These are phyloP conservation scores for Hypomyces perniciosus DNA, from an alignment of 2,329 filamentous ascomycete species.

Conservation along the genomic window DNA sequence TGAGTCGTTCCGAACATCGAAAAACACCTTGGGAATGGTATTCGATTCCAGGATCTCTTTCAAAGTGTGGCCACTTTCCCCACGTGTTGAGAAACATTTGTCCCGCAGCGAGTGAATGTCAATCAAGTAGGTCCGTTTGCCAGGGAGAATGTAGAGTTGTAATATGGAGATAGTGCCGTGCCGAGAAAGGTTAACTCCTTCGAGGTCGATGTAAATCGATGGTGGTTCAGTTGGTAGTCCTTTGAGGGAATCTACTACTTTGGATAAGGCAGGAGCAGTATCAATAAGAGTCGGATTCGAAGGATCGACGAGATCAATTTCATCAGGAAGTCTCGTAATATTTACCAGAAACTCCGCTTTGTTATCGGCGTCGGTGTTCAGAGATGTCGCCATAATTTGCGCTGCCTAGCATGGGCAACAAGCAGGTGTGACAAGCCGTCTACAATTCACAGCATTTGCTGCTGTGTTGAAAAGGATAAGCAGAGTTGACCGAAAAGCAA, in stretches of 20 bases:
- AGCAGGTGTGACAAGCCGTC: too few species aligned
- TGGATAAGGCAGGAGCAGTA: background rate
- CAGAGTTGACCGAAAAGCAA: too few species aligned
- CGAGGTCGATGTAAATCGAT: slow-evolving; percentile 43
- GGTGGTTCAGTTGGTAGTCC: slow-evolving; percentile 21
- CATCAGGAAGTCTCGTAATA: too few species aligned
- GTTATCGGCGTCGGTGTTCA: too few species aligned
- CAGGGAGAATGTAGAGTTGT: slow-evolving; percentile 29
- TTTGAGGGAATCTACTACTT: background rate
- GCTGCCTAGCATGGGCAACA: too few species aligned
- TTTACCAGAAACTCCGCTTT: too few species aligned
- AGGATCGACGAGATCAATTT: too few species aligned
- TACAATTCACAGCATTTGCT: too few species aligned
- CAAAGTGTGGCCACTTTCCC: slow-evolving; percentile 14
- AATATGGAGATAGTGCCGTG: slow-evolving; percentile 41
- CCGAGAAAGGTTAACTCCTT: slow-evolving; percentile 39
- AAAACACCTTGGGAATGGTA: slow-evolving; percentile 43
- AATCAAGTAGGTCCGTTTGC: slow-evolving; percentile 33
- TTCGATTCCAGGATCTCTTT: slow-evolving; percentile 40
- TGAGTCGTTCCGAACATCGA: slow-evolving; percentile 54
- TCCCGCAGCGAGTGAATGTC: slow-evolving; percentile 35
- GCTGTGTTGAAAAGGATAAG: too few species aligned
- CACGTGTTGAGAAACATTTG: slow-evolving; percentile 28
- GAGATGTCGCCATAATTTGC: too few species aligned
- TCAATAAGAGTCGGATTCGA: slow-evolving; percentile 4